These are phyloP conservation scores for Cercospora sp. DNA, from an alignment of 2,329 filamentous ascomycete species.

Conservation along the genomic window DNA sequence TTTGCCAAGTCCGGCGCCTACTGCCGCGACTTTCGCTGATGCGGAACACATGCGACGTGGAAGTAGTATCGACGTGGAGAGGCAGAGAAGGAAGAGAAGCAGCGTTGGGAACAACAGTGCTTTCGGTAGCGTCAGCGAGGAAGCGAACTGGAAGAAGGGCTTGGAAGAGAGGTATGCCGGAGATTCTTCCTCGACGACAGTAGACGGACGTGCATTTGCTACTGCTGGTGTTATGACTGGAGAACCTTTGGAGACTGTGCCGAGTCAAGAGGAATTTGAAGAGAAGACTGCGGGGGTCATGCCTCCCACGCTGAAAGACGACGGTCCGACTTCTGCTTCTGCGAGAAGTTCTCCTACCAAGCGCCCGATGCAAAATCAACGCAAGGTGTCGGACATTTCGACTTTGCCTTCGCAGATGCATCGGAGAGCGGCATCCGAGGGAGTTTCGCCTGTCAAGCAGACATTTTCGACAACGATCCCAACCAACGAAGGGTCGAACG, in stretches of 20 bases:
- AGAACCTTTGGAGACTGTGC: constrained; percentile 14
- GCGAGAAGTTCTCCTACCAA: background rate
- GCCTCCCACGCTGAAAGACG: background rate
- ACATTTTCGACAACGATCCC: background rate
- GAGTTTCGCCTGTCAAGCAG: background rate
- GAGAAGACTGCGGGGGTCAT: background rate
- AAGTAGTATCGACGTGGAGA: constrained; percentile 10
- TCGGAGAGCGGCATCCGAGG: constrained; percentile 8
- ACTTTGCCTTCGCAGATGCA: constrained; percentile 24
- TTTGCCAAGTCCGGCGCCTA: constrained; percentile 35
- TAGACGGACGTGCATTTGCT: background rate
- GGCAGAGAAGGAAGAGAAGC: background rate
- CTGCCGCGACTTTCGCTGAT: constrained; percentile 23
- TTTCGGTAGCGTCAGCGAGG: background rate
- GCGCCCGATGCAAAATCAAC: constrained; percentile 21
- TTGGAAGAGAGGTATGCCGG: constrained; percentile 13
- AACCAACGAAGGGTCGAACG: background rate
- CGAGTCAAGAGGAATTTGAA: constrained; percentile 12
- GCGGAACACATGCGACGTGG: constrained; percentile 14
- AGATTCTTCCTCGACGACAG: background rate
- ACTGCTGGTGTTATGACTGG: background rate
- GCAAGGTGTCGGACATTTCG: constrained; percentile 32
- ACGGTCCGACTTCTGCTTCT: background rate
- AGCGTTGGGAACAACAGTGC: background rate
- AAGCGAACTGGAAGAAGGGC: constrained; percentile 9